Evolutionary conservation across 2,329 filamentous ascomycete genomes (phyloP).

Genomic region (Aspergillus sp.): DNA sequence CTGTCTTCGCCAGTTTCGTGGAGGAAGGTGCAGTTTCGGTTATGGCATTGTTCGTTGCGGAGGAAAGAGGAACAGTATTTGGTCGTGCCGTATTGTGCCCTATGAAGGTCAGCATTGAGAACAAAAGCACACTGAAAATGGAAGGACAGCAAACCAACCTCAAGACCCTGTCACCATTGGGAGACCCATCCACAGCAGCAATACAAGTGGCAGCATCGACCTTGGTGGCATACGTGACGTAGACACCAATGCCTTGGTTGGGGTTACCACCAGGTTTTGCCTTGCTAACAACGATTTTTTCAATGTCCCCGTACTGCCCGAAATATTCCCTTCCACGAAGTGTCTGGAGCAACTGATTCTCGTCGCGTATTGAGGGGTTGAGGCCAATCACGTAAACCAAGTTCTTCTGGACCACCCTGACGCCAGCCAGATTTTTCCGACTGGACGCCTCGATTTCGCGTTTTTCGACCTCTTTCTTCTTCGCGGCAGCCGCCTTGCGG

Average conservation of each 20-base stretch:
- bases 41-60: constrained; percentile 87
- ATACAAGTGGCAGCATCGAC: constrained; percentile 87
- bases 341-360: constrained; percentile 75
- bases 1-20: constrained; percentile 98
- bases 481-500: constrained; percentile 81
- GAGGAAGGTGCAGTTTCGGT: constrained; percentile 94
- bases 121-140: neutral
- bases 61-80: constrained; percentile 98
- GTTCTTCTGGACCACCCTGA: constrained; percentile 96
- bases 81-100: constrained; percentile 75
- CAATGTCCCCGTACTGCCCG: constrained; percentile 94
- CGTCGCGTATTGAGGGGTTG: constrained; percentile 83
- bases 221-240: constrained; percentile 94
- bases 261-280: constrained; percentile 64
- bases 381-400: constrained; percentile 95
- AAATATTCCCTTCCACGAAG: constrained; percentile 89
- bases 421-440: constrained; percentile 89
- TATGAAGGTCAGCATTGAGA: constrained; percentile 18
- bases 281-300: constrained; percentile 98
- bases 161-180: constrained; percentile 78
- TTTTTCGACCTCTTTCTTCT: constrained; percentile 92
- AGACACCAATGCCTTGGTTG: constrained; percentile 86
- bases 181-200: constrained; percentile 79
- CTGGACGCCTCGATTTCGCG: constrained; percentile 92
- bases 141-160: constrained; percentile 52